Evolutionary conservation across 768 basidiomycete species (phyloP).

Genomic region (Boletales sp.): DNA sequence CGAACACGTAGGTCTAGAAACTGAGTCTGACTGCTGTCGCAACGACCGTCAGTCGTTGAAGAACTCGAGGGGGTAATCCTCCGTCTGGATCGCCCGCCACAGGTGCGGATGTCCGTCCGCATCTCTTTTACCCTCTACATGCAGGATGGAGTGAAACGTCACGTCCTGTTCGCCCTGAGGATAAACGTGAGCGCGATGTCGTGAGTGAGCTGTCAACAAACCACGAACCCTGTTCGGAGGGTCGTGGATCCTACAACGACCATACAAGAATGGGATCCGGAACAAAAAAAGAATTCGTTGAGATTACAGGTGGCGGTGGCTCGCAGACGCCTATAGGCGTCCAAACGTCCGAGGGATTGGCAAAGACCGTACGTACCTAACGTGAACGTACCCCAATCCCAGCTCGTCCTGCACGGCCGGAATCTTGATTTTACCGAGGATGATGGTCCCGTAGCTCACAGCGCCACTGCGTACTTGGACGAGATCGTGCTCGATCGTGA

Average conservation of each 20-base stretch:
- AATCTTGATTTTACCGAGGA: slow-evolving; percentile 73
- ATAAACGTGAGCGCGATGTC: neutral
- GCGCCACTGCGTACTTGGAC: slow-evolving; percentile 48
- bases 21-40: no score
- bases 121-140: slow-evolving; percentile 53
- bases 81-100: slow-evolving; percentile 64
- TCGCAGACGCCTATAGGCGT: no score
- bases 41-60: slow-evolving; percentile 22
- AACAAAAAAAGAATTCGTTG: neutral
- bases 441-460: slow-evolving; percentile 66
- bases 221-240: slow-evolving; percentile 62
- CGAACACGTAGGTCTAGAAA: neutral
- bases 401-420: slow-evolving; percentile 59
- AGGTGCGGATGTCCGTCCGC: slow-evolving; percentile 47
- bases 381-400: slow-evolving; percentile 66
- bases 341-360: no score
- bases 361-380: slow-evolving; percentile 48
- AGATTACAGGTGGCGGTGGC: slow-evolving; percentile 5
- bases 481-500: slow-evolving; percentile 45
- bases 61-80: slow-evolving; percentile 46
- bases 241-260: slow-evolving; percentile 59
- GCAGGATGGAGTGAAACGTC: slow-evolving; percentile 64
- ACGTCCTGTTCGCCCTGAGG: slow-evolving; percentile 62
- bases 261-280: neutral
- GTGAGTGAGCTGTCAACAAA: neutral